phyloP scores from a whole-genome alignment of 2,329 filamentous ascomycete genomes.

The Exutisphaerella laricina region DNA sequence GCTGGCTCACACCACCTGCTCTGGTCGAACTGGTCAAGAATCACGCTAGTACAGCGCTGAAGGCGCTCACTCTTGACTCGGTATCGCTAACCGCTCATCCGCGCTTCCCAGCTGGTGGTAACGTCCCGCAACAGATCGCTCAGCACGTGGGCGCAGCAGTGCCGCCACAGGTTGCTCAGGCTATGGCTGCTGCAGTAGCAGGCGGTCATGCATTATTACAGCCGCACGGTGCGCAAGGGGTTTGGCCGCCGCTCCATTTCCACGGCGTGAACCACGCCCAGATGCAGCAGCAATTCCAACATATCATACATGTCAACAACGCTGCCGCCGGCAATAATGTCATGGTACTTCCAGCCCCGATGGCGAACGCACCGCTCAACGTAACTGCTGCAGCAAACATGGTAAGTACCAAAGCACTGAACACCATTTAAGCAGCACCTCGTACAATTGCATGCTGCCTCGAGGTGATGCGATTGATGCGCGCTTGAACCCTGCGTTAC shows the following conservation, averaged over 20 bases:
- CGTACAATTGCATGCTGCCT: too few species aligned
- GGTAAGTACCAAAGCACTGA: too few species aligned
- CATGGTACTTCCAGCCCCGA: too few species aligned
- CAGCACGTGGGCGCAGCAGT: constrained; percentile 4
- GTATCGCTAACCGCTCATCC: constrained; percentile 56
- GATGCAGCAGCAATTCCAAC: neutral
- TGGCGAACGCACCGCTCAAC: too few species aligned
- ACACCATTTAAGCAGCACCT: too few species aligned
- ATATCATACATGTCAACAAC: neutral
- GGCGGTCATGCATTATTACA: neutral
- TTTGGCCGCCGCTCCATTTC: neutral
- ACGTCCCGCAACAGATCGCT: too few species aligned
- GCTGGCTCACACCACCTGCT: constrained; percentile 59
- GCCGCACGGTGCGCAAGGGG: neutral
- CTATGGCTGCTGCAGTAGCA: constrained; percentile 6
- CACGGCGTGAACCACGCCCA: neutral
- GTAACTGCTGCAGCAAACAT: too few species aligned
- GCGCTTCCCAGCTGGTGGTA: constrained; percentile 14
- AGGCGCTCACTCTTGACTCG: constrained; percentile 55
- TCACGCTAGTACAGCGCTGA: constrained; percentile 46
- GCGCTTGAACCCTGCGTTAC: neutral
- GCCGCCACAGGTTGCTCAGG: constrained; percentile 15
- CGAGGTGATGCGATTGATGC: neutral
- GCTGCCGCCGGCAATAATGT: too few species aligned
- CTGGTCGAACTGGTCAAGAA: constrained; percentile 48